Base-by-base conservation (phyloP, 176 grass and related monocot species). In the Elaeis guineensis region DNA sequence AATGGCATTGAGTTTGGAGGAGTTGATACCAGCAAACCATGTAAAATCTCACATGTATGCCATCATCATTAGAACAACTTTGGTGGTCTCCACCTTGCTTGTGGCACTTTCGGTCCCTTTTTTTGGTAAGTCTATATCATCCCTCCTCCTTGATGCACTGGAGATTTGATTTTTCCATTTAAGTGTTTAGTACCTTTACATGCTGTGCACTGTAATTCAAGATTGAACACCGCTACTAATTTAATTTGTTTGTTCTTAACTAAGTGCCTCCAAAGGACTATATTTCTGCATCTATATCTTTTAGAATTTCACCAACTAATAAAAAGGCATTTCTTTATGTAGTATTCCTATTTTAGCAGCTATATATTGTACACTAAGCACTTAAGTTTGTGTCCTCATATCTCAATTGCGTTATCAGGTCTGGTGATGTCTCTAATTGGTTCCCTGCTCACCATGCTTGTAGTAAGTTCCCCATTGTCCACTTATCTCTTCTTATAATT, bases 401-500 rank as follows among this genome's bases (percentile, higher is more conserved):
- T 44, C 35, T 44, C 35, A 44, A 44, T 44, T 44, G 35, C 25
- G 19, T 77, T 21, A 11, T 66, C 78, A 97, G 93, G 87, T 58
- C 88, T 97, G 51, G 93, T 97, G 58, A 97, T 97, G 87, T 72
- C 93, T 23, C 85, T 97, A 21, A 75, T 97, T 63, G 93, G 93
- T n/a, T 97, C 93, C 73, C 67, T 97, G 48, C 70, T 97, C 58
- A 85, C 87, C 48, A 97, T 92, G 93, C 87, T 97, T 57, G 87
- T 97, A 66, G 92, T 91, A 91, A 82, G 75, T 67, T 63, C 54
- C 32, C 29, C 55, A 8, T 55, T 58, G 52, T 53, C 35, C 11
- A 44, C 35, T 5, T 22, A 32, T 11, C 52, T 32, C 55, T 49
- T n/a, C 75, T 16, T 57, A 50, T 52, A 3, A 32, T 44, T 5